phyloP scores from a whole-genome alignment of 1,284 basidiomycete genomes.

The Macrocybe sp. region DNA sequence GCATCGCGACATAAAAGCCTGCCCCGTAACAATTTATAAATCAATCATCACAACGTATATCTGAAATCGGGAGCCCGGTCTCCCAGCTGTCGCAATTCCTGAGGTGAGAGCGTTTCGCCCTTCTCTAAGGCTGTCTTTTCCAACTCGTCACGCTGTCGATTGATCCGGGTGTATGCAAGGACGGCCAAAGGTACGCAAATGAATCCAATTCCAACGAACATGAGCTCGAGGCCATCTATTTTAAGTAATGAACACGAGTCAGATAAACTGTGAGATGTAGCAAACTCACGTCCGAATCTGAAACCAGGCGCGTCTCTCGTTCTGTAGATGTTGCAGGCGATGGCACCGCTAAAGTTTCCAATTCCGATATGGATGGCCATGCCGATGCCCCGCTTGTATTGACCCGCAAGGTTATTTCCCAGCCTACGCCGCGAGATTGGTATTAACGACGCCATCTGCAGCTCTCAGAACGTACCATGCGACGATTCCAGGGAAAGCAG shows the following conservation, averaged over 20 bases:
- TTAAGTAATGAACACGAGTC: neutral
- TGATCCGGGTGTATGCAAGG: slow-evolving; percentile 49
- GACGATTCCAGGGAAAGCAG: slow-evolving; percentile 56
- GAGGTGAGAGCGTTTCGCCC: slow-evolving; percentile 30
- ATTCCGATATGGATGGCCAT: slow-evolving; percentile 63
- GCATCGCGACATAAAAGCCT: too few relatives aligned
- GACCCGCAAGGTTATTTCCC: slow-evolving; percentile 56
- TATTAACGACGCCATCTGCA: neutral
- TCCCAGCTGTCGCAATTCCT: slow-evolving; percentile 48
- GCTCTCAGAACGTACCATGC: slow-evolving; percentile 45
- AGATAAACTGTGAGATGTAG: neutral
- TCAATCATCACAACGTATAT: slow-evolving; percentile 43
- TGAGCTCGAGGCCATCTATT: slow-evolving; percentile 59
- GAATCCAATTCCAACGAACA: slow-evolving; percentile 63
- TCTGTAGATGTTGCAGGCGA: slow-evolving; percentile 59
- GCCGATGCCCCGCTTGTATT: slow-evolving; percentile 61
- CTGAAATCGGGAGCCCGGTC: slow-evolving; percentile 63
- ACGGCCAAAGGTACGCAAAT: slow-evolving; percentile 45
- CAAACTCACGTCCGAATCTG: slow-evolving; percentile 49
- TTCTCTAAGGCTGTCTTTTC: slow-evolving; percentile 25
- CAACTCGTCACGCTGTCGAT: slow-evolving; percentile 37
- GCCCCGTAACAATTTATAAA: too few relatives aligned
- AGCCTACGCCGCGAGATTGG: slow-evolving; percentile 30
- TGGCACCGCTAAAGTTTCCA: slow-evolving; percentile 51
- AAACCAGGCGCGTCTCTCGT: slow-evolving; percentile 55